Evolutionary conservation across 768 basidiomycete genomes (phyloP).

Genomic region (Leccinum uliginosum): DNA sequence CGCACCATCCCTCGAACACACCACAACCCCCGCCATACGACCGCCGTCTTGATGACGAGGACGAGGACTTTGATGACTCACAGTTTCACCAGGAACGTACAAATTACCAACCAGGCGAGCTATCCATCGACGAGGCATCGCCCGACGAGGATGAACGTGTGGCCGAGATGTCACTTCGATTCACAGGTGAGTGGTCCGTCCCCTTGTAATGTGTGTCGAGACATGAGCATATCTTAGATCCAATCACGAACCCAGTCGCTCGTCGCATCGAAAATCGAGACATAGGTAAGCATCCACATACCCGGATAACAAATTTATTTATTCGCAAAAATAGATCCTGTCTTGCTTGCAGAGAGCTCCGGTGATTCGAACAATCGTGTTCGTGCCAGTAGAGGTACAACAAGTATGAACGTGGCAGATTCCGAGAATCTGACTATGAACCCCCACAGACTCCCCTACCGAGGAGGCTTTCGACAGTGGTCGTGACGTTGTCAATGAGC

Average conservation of each 20-base stretch:
- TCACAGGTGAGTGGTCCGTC: not conserved
- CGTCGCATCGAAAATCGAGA: not conserved
- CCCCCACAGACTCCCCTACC: not conserved
- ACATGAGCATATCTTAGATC: not conserved
- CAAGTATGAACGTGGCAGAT: too few species aligned
- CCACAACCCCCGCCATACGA: not conserved
- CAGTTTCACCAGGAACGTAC: not conserved
- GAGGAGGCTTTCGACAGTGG: not conserved
- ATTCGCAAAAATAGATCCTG: not conserved
- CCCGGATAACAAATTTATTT: not conserved
- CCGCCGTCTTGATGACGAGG: not conserved
- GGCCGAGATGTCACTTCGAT: not conserved
- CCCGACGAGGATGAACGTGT: not conserved
- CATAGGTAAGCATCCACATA: not conserved
- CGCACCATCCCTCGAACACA: not conserved
- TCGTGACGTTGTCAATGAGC: not conserved
- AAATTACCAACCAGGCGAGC: not conserved
- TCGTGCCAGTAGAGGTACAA: too few species aligned
- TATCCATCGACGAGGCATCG: not conserved
- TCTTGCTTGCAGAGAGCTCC: not conserved
- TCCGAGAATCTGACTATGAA: not conserved
- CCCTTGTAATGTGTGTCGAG: not conserved
- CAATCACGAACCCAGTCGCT: not conserved
- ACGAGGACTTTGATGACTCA: not conserved
- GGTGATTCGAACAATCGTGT: not conserved